Conservation (phyloP, 225 moss, liverwort and hornwort species). For the Pleurozium schreberi region DNA sequence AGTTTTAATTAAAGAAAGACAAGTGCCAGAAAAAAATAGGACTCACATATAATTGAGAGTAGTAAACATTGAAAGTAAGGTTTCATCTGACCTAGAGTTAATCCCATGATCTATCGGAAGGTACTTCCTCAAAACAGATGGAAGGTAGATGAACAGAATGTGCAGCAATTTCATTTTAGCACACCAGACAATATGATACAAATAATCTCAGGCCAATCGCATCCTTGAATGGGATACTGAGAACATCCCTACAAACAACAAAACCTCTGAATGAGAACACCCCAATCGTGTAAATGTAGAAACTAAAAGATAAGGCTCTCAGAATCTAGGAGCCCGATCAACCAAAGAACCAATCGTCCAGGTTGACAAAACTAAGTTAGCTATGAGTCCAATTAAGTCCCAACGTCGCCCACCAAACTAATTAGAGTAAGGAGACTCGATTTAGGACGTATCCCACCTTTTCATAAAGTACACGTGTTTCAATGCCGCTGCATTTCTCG, state of each 20-base stretch:
- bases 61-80: not conserved
- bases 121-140: not conserved
- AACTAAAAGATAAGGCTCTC: not conserved
- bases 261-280: not conserved
- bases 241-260: not conserved
- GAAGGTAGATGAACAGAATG: not conserved
- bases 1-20: not conserved
- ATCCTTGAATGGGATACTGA: not conserved
- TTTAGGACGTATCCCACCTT: not conserved
- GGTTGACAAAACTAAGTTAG: not conserved
- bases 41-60: not conserved
- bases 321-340: not conserved
- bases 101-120: not conserved
- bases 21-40: not conserved
- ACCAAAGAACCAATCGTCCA: not conserved
- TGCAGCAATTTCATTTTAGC: not conserved
- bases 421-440: not conserved
- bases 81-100: not conserved
- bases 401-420: not conserved
- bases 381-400: not conserved
- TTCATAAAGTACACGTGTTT: constrained; percentile 6
- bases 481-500: constrained; percentile 52
- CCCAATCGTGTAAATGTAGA: not conserved
- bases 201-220: not conserved
- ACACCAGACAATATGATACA: constrained; percentile 6